These are phyloP conservation scores for Wallacemonas sp. DNA, from an alignment of 208 protist species.

Conservation along the genomic window DNA sequence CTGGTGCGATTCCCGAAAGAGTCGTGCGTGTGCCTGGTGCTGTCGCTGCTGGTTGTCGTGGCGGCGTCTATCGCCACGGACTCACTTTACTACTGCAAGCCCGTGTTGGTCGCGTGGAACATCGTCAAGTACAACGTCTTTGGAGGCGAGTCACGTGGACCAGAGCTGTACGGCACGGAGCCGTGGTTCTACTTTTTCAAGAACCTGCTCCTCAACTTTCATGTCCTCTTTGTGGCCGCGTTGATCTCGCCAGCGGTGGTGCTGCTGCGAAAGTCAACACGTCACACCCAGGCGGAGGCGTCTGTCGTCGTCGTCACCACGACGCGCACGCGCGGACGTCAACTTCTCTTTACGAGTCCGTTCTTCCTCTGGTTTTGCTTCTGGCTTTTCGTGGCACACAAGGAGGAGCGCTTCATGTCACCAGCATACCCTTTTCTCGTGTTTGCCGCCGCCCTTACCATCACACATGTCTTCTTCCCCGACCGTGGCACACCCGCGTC, in stretches of 20 bases:
- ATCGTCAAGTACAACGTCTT: conserved; percentile 70
- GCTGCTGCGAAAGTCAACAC: conserved; percentile 15
- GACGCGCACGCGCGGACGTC: conserved; percentile 10
- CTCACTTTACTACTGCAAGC: conserved; percentile 50
- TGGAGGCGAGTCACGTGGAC: conserved; percentile 43
- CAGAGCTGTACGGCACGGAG: conserved; percentile 93
- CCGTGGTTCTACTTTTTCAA: conserved; percentile 91
- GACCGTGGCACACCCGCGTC: neutral
- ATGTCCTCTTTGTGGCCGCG: conserved; percentile 82
- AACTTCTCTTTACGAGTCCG: conserved; percentile 66
- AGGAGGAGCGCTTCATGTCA: conserved; percentile 95
- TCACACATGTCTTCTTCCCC: conserved; percentile 37
- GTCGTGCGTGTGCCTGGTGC: conserved; percentile 22
- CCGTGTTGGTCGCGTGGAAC: conserved; percentile 49
- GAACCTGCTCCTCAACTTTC: conserved; percentile 94
- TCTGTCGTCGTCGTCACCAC: neutral
- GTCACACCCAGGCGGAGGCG: neutral
- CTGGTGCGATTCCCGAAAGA: conserved; percentile 40
- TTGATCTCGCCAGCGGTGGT: conserved; percentile 44
- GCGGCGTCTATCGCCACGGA: conserved; percentile 33
- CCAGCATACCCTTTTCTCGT: conserved; percentile 92
- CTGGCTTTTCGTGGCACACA: conserved; percentile 91
- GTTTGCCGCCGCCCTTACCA: conserved; percentile 63
- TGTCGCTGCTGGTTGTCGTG: conserved; percentile 23
- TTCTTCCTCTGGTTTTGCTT: conserved; percentile 91